A percentile compares a stretch with the other conserved stretches of the same genome.
Evolutionary conservation across 1,284 basidiomycete species (phyloP).

Genomic region (Pseudozyma sp.): DNA sequence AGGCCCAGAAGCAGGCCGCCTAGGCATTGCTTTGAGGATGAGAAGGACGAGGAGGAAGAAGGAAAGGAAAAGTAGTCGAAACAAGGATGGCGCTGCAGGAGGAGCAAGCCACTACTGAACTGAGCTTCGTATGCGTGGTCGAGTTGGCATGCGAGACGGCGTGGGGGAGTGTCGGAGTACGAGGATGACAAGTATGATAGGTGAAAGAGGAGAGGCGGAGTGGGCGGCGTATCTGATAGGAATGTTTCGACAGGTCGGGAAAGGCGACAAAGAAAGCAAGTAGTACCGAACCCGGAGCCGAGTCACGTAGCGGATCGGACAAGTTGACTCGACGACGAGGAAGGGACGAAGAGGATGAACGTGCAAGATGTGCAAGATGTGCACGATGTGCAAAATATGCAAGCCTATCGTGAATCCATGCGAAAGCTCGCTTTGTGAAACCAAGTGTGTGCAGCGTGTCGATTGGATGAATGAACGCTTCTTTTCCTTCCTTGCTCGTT

Average conservation of each 20-base stretch:
- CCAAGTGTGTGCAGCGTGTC: too few relatives aligned
- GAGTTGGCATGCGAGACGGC: slow-evolving; percentile 5
- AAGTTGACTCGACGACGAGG: not conserved
- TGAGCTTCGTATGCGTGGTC: slow-evolving; percentile 1
- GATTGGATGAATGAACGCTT: too few relatives aligned
- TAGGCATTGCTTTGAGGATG: slow-evolving; percentile 23
- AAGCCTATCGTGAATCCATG: too few relatives aligned
- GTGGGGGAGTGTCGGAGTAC: slow-evolving; percentile 7
- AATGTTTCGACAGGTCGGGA: not conserved
- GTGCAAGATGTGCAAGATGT: not conserved
- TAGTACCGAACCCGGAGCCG: too few relatives aligned
- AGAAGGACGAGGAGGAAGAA: not conserved
- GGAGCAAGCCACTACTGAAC: not conserved
- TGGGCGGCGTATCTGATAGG: not conserved
- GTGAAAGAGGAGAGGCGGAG: not conserved
- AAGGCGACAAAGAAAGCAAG: too few relatives aligned
- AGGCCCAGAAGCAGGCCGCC: slow-evolving; percentile 17
- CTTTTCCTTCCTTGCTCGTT: too few relatives aligned
- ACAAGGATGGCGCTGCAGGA: not conserved
- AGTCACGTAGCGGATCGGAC: too few relatives aligned
- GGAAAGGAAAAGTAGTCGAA: not conserved
- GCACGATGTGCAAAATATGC: not conserved
- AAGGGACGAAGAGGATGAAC: not conserved
- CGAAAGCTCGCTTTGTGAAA: too few relatives aligned
- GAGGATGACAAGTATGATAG: not conserved